Conservation (phyloP, 2,329 filamentous ascomycete species). For the Apiospora rasikravindrae region DNA sequence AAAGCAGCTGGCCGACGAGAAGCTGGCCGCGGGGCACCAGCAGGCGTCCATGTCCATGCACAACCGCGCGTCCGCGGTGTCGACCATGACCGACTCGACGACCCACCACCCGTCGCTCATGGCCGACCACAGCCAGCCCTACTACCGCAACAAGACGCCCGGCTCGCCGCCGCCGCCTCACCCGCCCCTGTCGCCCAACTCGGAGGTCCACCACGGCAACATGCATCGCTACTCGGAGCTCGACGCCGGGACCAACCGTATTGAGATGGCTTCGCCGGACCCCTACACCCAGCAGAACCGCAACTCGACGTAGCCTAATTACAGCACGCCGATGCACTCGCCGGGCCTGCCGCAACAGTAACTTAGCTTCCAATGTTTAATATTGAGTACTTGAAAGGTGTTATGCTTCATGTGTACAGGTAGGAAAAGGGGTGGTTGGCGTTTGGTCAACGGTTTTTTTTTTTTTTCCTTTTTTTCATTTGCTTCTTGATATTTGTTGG, state of each 20-base stretch:
- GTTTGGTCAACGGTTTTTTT: not conserved
- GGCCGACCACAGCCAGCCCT: slow-evolving; percentile 17
- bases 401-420: not conserved
- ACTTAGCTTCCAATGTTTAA: too few species aligned
- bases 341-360: slow-evolving; percentile 21
- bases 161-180: slow-evolving; percentile 9
- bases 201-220: slow-evolving; percentile 10
- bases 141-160: slow-evolving; percentile 24
- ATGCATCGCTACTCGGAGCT: slow-evolving; percentile 31
- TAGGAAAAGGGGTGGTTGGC: not conserved
- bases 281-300: slow-evolving; percentile 14
- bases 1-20: slow-evolving; percentile 24
- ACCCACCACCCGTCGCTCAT: slow-evolving; percentile 4
- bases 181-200: slow-evolving; percentile 10
- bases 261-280: slow-evolving; percentile 28
- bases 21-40: not conserved
- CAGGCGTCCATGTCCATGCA: not conserved
- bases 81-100: slow-evolving; percentile 2
- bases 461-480: not conserved
- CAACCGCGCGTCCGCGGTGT: not conserved
- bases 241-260: slow-evolving; percentile 28
- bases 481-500: not conserved
- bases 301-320: not conserved
- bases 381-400: not conserved
- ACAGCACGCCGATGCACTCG: not conserved